Conservation (phyloP, 2,329 filamentous ascomycete genomes). For the Fonsecaea pugnacius region DNA sequence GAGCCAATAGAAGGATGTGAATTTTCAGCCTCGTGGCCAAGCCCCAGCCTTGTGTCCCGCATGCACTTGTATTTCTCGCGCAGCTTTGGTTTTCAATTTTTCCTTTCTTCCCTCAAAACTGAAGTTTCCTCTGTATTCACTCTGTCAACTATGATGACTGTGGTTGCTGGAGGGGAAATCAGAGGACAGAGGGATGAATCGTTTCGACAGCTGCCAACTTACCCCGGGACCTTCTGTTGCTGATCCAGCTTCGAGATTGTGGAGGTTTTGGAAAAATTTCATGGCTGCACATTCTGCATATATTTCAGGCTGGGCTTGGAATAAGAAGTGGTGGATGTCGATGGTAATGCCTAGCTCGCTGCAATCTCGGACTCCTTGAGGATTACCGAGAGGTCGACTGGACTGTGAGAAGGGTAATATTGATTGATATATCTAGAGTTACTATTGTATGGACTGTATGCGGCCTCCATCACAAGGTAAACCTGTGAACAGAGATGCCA, state of each 20-base stretch:
- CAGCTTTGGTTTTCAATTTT: constrained; percentile 26
- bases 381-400: neutral
- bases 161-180: constrained; percentile 53
- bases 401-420: neutral
- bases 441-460: neutral
- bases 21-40: constrained; percentile 9
- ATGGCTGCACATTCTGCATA: constrained; percentile 45
- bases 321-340: neutral
- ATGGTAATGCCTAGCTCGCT: neutral
- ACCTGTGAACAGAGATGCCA: neutral
- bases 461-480: neutral
- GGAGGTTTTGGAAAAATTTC: constrained; percentile 54
- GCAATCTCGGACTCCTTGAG: neutral
- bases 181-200: constrained; percentile 46
- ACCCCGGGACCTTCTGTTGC: constrained; percentile 48
- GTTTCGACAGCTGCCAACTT: constrained; percentile 47
- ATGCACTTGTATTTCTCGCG: neutral
- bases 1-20: neutral
- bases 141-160: constrained; percentile 44
- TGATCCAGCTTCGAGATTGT: constrained; percentile 40
- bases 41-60: constrained; percentile 4
- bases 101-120: constrained; percentile 47
- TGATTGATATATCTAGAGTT: neutral
- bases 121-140: constrained; percentile 54
- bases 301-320: neutral